Percentiles rank a stretch among this genome's conserved stretches.
These are phyloP conservation scores for Hymenoscyphus salicellus DNA, from an alignment of 2,329 filamentous ascomycete genomes.

Conservation along the genomic window DNA sequence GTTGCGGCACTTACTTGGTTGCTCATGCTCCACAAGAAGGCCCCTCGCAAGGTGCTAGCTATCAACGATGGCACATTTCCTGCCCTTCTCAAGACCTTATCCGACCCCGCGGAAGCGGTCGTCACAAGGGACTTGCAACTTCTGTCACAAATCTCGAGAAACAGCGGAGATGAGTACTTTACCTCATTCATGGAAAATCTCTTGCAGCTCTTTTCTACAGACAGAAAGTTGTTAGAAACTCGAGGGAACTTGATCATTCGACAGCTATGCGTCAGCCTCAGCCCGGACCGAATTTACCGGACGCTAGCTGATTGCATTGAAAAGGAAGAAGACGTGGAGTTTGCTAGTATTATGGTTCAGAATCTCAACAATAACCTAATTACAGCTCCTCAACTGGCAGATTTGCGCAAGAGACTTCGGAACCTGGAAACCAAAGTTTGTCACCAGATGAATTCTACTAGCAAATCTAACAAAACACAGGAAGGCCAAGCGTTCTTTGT, in stretches of 20 bases:
- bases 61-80: conserved; percentile 98
- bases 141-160: conserved; percentile 90
- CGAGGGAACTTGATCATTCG: conserved; percentile 94
- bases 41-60: conserved; percentile 85
- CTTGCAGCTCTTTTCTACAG: conserved; percentile 90
- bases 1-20: conserved; percentile 94
- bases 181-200: conserved; percentile 97
- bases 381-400: conserved; percentile 88
- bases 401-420: conserved; percentile 82
- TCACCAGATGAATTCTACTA: not conserved
- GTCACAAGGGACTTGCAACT: conserved; percentile 92
- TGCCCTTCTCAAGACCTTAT: conserved; percentile 90
- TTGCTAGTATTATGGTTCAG: conserved; percentile 99
- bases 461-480: conserved; percentile 40
- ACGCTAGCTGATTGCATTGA: conserved; percentile 95
- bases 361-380: conserved; percentile 99
- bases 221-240: conserved; percentile 84
- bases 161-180: conserved; percentile 97
- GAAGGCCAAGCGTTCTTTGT: conserved; percentile 97
- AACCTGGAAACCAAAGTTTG: conserved; percentile 81
- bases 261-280: conserved; percentile 88
- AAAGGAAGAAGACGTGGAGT: conserved; percentile 96
- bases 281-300: conserved; percentile 90
- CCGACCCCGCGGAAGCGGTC: conserved; percentile 90
- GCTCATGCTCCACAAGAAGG: conserved; percentile 95